Base-by-base conservation (phyloP, 2,329 filamentous ascomycete genomes). In the Scedosporium apiospermum region DNA sequence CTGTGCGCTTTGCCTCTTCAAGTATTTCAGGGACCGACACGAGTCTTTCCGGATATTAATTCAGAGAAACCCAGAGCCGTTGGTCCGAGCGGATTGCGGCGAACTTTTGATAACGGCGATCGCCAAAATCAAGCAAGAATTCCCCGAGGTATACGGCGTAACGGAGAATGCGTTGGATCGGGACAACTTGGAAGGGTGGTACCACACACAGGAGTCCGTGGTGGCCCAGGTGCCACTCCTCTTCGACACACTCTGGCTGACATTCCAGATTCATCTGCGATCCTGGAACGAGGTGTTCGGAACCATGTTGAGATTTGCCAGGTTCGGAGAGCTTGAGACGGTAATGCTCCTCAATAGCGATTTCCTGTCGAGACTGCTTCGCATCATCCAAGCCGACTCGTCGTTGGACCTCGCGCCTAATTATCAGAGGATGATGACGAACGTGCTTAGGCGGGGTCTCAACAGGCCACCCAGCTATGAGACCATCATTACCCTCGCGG, bases 221-320 rank as follows among this genome's bases (percentile, higher is more conserved):
- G 67, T 82, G 23, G 68, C 72, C 27, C 70, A 72, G 2, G 72
- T 75, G 4, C 72, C 86, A 49, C 67, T 69, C 18, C 74, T 84
- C 23, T 77, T 91, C 59, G 75, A 78, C 34, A 72, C 78, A 23
- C 72, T 90, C 3, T 91, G 85, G 83, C 75, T 80, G 3, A 77
- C 74, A n/a, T 85, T 91, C 63, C 85, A 90, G 64, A 73, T 77
- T 2, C 77, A 81, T 57, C 76, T 85, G 30, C 83, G 86, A 63
- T 82, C 88, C 3, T 95, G 90, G 90, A 83, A 87, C 51, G 89
- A 93, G 68, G 88, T 88, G 63, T 93, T 93, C 70, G 82, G 82
- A 12, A 80, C 89, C n/a, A 77, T 93, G 65, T 70, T 82, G n/a
- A 77, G 77, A n/a, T 88, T 93, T 69, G 84, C 85, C 14, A 78